phyloP scores from a whole-genome alignment of 306 rosid species.

The Echinosophora koreensis region DNA sequence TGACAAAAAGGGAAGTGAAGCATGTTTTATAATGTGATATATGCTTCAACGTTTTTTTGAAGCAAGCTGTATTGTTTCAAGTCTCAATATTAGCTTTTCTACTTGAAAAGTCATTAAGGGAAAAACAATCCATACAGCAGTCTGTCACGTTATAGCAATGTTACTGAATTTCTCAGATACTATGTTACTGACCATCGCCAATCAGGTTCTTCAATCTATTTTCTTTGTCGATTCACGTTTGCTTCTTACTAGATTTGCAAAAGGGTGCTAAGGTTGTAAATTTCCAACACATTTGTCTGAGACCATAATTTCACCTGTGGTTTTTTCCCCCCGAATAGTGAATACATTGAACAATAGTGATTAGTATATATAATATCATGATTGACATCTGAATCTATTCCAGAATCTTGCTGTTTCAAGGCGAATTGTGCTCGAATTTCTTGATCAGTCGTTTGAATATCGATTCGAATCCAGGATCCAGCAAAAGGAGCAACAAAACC shows the following conservation, averaged over 20 bases:
- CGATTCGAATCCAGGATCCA: not conserved
- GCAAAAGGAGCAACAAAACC: not conserved
- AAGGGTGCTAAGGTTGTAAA: not conserved
- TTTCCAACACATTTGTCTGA: not conserved
- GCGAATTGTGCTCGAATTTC: not conserved
- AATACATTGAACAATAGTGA: not conserved
- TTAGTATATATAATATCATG: not conserved
- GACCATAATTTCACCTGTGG: no score
- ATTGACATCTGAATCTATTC: not conserved
- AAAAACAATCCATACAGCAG: no score
- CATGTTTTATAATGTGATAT: no score
- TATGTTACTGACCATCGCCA: not conserved
- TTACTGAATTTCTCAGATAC: no score
- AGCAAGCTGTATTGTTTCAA: no score
- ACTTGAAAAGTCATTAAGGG: no score
- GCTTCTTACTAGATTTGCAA: not conserved
- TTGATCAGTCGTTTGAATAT: not conserved
- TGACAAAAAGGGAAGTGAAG: no score
- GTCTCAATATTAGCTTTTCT: no score
- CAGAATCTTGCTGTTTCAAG: not conserved
- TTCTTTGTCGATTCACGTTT: not conserved
- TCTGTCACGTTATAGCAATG: no score
- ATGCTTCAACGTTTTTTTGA: no score
- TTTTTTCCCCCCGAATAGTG: not conserved
- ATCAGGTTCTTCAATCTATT: conserved; percentile 2